Evolutionary conservation across 179 eudicot species (phyloP).

Genomic region (Carnegiea gigantea): DNA sequence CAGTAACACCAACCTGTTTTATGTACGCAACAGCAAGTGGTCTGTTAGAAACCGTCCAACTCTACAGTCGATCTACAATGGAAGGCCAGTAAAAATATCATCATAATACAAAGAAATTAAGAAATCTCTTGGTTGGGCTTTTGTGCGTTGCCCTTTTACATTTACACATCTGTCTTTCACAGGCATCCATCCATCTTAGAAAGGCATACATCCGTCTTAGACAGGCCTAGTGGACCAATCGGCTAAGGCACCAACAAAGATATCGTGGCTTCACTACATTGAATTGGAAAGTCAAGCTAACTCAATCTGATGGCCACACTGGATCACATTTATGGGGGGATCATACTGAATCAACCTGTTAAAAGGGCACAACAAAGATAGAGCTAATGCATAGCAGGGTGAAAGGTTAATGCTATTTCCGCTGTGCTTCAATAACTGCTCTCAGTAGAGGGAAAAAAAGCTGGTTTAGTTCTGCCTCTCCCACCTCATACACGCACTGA

Average conservation of each 20-base stretch:
- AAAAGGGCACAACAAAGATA: not conserved
- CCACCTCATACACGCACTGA: not conserved
- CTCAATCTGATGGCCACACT: not conserved
- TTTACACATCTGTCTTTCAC: not conserved
- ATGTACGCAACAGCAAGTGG: not conserved
- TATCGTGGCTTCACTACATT: not conserved
- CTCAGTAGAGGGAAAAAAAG: not conserved
- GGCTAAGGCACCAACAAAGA: not conserved
- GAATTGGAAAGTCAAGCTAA: not conserved
- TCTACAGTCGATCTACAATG: not conserved
- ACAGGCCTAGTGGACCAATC: not conserved
- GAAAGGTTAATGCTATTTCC: not conserved
- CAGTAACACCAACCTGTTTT: not conserved
- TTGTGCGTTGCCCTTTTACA: not conserved
- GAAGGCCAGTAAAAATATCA: not conserved
- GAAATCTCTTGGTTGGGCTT: not conserved
- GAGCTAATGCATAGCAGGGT: not conserved
- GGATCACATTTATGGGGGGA: not conserved
- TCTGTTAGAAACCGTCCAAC: not conserved
- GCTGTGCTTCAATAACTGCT: not conserved
- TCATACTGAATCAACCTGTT: not conserved
- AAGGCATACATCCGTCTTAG: not conserved
- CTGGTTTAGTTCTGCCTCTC: not conserved
- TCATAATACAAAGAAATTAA: not conserved
- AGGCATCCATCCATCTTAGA: not conserved